Evolutionary conservation across 805 yeast genomes (phyloP).

Genomic region (Scheffersomyces ergatensis): DNA sequence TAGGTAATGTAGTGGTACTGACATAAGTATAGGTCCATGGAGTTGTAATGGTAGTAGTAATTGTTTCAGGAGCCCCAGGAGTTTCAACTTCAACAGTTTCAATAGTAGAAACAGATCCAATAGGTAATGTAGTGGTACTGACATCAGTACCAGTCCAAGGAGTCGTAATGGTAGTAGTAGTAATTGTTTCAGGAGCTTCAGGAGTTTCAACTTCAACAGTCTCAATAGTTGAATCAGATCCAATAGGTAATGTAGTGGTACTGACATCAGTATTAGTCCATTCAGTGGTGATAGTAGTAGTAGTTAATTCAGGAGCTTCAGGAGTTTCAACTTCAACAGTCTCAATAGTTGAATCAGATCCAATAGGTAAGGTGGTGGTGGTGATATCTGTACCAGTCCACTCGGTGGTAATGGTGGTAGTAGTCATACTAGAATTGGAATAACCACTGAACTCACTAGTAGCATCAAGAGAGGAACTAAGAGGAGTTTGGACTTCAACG

Average conservation of each 20-base stretch:
- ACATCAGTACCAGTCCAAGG: not conserved
- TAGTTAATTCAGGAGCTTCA: not conserved
- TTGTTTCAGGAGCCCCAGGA: not conserved
- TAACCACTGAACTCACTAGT: too few relatives aligned
- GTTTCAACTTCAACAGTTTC: not conserved
- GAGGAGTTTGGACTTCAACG: not conserved
- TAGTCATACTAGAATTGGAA: not conserved
- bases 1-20: not conserved
- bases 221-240: not conserved
- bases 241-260: conserved; percentile 2
- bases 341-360: not conserved
- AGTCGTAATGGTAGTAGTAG: not conserved
- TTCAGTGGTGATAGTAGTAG: conserved; percentile 2
- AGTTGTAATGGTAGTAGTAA: conserved; percentile 1
- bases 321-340: conserved; percentile 1
- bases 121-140: not conserved
- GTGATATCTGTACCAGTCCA: not conserved
- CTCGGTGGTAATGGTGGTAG: not conserved
- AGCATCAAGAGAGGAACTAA: too few relatives aligned
- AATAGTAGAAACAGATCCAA: not conserved
- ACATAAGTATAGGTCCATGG: not conserved
- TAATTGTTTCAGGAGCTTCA: not conserved
- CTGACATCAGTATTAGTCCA: not conserved
- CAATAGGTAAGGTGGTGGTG: not conserved
- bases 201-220: not conserved